Conservation (phyloP, 176 grass and related monocot species). For the Juncus inflexus region DNA sequence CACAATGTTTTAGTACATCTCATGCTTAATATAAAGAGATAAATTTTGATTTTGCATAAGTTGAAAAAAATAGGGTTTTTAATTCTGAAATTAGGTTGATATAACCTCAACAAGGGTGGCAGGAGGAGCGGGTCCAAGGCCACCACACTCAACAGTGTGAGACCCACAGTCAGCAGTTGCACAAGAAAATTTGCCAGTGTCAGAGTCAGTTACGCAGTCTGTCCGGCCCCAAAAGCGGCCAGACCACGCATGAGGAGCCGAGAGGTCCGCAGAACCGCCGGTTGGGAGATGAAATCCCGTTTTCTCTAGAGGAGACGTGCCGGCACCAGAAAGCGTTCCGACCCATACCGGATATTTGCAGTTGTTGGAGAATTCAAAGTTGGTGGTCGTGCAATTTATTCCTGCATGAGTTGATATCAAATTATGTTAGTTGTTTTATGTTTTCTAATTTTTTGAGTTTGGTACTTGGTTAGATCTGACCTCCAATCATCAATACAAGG, state of each 20-base stretch:
- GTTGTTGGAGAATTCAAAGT: conserved; percentile 51
- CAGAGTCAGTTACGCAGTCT: conserved; percentile 32
- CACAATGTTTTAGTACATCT: no score
- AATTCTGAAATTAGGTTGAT: not conserved
- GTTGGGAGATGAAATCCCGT: conserved; percentile 55
- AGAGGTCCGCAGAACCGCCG: conserved; percentile 21
- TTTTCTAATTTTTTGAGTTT: not conserved
- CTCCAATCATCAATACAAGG: conserved; percentile 23
- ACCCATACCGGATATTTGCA: conserved; percentile 69
- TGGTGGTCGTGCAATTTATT: conserved; percentile 9
- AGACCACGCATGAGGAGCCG: conserved; percentile 47
- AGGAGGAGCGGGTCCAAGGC: conserved; percentile 37
- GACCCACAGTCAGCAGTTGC: conserved; percentile 55
- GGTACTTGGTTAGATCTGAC: not conserved
- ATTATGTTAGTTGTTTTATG: not conserved
- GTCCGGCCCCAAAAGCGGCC: conserved; percentile 80
- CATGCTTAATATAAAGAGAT: no score
- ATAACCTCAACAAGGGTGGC: conserved; percentile 51
- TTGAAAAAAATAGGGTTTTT: not conserved
- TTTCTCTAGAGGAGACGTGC: conserved; percentile 26
- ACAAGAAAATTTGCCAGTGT: conserved; percentile 35
- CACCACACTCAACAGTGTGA: conserved; percentile 31
- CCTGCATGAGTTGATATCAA: not conserved
- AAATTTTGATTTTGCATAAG: no score
- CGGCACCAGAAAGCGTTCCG: conserved; percentile 51